Evolutionary conservation across 2,329 filamentous ascomycete species (phyloP), one percentile per base, ranked within the genome.

Genomic region (Penicillium sp.): DNA sequence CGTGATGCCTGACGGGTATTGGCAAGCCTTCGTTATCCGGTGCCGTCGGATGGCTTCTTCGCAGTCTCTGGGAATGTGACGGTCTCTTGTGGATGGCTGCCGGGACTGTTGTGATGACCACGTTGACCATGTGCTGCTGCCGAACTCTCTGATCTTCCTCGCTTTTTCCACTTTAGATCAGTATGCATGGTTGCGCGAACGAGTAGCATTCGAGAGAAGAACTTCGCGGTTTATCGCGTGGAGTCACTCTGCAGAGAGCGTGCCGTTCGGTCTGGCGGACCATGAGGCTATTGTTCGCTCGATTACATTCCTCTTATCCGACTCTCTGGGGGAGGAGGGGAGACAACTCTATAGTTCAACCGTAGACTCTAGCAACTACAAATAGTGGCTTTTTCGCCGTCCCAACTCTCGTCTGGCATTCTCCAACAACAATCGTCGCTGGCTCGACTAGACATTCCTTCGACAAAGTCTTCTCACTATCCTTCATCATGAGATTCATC

Each of bases 401-500:
- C 37, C 30, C 13, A 25, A 38, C 51, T 55, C 13, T 49, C 48
- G n/a, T 28, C 58, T 37, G 40, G 37, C 46, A 54, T 40, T 38
- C 52, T 33, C 25, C 52, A 45, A 42, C 22, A 26, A 19, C 35
- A 48, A 48, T n/a, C 19, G 55, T 64, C 58, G 57, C 61, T 52
- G 61, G 63, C 14, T 49, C 58, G 63, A 65, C 52, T 40, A 51
- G 40, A 49, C 55, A 42, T 54, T 48, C 55, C 37, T 46, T 40
- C 40, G 13, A 37, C n/a, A 40, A 2, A 55, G 4, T 16, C 33
- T 13, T 3, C 14, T 6, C 26, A 53, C 52, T 43, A 35, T 55
- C 57, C 25, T 61, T 55, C 49, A 64, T 7, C 33, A 68, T 68
- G 65, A 52, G 43, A 16, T 38, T 63, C 19, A 8, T 61, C n/a